Base-by-base conservation (phyloP, 495 filamentous ascomycete species). In the Immersiella caudata region DNA sequence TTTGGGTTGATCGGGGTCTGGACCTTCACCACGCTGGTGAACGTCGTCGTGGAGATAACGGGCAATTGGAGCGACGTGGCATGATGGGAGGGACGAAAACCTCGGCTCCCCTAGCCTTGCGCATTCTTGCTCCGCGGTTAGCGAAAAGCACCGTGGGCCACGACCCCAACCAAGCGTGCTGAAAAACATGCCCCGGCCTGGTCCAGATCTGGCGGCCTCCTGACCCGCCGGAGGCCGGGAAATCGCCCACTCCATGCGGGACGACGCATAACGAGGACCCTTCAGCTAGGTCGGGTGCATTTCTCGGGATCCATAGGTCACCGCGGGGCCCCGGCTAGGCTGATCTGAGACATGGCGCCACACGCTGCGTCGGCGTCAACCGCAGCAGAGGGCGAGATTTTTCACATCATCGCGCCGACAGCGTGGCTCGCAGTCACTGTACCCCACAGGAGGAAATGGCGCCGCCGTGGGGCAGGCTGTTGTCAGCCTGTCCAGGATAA, bases 1-100 rank as follows among this genome's bases (percentile, higher is more conserved):
- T 94, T 86, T 86, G 87, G 86, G 2, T 76, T 97, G 67, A 88
- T 98, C 72, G 84, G 75, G n/a, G 79, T 99, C 12, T 99, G 95
- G 95, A 80, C 78, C 20, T 77, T 92, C n/a, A 93, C 92, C 76
- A 98, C 95, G 2, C 67, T 91, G 27, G 81, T 88, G 6, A 99
- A 97, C 79, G 79, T 99, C 2, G 83, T 87, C 57, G 85, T 94
- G n/a, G 95, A 99, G 80, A 65, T 93, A 46, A 82, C 79, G n/a
- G 88, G 88, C 6, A 71, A 73, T 36, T 84, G 79, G 71, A 73
- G 71, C 18, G 81, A 86, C 21, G 74, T 80, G 27, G 66, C 71
- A 27, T 71, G 67, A 66, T 12, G 21, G 2, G 25, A 3, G 58
- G n/a, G 4, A 18, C 35, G 6, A 40, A 22, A 3, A 24, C 59